Evolutionary conservation across 2,329 filamentous ascomycete species (phyloP).

Genomic region (Paracoccidioides lutzii): DNA sequence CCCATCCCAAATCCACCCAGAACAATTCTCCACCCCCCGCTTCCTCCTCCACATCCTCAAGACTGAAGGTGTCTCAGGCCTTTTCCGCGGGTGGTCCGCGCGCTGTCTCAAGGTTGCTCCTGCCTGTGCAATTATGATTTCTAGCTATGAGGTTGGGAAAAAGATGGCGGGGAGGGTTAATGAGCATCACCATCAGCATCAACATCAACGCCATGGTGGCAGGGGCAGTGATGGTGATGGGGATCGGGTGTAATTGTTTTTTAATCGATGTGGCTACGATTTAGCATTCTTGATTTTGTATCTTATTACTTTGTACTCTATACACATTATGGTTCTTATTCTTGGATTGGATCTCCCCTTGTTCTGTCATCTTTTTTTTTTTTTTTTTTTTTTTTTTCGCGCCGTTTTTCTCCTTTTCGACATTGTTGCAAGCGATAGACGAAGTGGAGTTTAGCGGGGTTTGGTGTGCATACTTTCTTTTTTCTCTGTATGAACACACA

Average conservation of each 20-base stretch:
- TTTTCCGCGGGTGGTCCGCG: slow-evolving; percentile 87
- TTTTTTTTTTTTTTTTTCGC: not conserved
- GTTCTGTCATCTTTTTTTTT: not conserved
- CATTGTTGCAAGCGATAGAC: not conserved
- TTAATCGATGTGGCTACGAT: not conserved
- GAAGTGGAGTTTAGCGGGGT: not conserved
- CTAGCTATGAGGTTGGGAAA: slow-evolving; percentile 93
- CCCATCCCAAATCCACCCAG: slow-evolving; percentile 37
- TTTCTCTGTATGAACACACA: too few species aligned
- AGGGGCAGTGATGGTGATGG: not conserved
- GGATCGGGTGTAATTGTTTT: not conserved
- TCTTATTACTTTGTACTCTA: not conserved
- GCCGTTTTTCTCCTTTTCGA: not conserved
- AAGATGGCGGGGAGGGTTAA: slow-evolving; percentile 70
- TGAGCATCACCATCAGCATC: slow-evolving; percentile 24
- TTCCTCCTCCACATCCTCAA: slow-evolving; percentile 86
- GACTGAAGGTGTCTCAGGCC: slow-evolving; percentile 64
- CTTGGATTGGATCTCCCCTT: not conserved
- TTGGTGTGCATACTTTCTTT: not conserved
- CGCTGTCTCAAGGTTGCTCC: slow-evolving; percentile 89
- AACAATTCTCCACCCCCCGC: slow-evolving; percentile 63
- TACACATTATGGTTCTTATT: not conserved
- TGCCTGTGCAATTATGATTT: slow-evolving; percentile 98
- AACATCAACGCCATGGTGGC: not conserved
- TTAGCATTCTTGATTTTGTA: not conserved